These are phyloP conservation scores for Ballota nigra DNA, from an alignment of 257 asterid genomes.

Conservation along the genomic window DNA sequence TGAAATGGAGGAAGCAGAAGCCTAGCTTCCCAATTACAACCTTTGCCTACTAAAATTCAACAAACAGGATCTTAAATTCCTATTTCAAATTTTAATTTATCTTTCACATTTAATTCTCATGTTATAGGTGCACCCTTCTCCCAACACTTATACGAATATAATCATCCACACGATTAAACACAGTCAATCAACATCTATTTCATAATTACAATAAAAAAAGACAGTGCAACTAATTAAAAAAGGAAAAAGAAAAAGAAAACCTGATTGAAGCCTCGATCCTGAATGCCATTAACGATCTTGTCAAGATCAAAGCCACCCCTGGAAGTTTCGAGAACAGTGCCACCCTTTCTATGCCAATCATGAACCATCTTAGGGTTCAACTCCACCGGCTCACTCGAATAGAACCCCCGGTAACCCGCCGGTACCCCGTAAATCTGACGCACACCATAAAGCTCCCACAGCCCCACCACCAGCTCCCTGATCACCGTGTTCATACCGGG, in stretches of 20 bases:
- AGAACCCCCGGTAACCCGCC: constrained; percentile 77
- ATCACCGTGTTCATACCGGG: constrained; percentile 89
- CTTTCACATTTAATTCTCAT: too few species aligned
- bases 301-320: constrained; percentile 73
- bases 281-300: constrained; percentile 57
- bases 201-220: not conserved
- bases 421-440: constrained; percentile 54
- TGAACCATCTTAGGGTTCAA: constrained; percentile 58
- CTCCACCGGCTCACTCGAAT: constrained; percentile 39
- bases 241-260: constrained; percentile 20
- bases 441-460: constrained; percentile 78
- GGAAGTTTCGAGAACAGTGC: constrained; percentile 66
- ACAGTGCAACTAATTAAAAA: not conserved
- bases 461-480: constrained; percentile 78
- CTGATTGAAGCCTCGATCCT: constrained; percentile 65
- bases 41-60: too few species aligned
- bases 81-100: too few species aligned
- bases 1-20: too few species aligned
- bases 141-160: too few species aligned
- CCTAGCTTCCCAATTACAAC: too few species aligned
- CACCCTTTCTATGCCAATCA: constrained; percentile 72
- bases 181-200: too few species aligned
- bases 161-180: too few species aligned
- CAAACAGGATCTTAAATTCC: too few species aligned
- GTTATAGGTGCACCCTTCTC: too few species aligned